A percentile compares a stretch with the other conserved stretches of the same genome.
Evolutionary conservation across 176 grass and related monocot species (phyloP).

Genomic region (Triticum turgidum): DNA sequence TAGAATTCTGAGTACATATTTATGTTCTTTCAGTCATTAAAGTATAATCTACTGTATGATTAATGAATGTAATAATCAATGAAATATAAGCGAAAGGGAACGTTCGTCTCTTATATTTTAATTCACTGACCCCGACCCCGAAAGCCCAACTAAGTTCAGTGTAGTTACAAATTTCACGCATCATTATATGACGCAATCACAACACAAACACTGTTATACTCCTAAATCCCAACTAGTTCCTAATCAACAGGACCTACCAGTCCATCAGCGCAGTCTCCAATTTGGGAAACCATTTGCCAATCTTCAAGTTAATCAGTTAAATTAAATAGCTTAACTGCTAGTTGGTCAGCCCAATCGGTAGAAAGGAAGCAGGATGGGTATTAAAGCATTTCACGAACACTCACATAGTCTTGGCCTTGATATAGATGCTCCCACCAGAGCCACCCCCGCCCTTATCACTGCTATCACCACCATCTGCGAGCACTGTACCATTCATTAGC

Average conservation of each 20-base stretch:
- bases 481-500: slow-evolving; percentile 68
- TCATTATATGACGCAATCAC: neutral
- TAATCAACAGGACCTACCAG: slow-evolving; percentile 19
- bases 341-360: neutral
- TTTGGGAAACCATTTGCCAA: neutral
- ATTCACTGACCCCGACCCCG: neutral
- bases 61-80: neutral
- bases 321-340: neutral
- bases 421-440: slow-evolving; percentile 87
- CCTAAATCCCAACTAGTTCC: neutral
- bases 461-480: slow-evolving; percentile 74
- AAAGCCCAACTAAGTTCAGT: neutral
- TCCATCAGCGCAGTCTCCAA: neutral
- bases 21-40: slow-evolving; percentile 18
- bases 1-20: neutral
- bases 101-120: neutral
- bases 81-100: neutral
- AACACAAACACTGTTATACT: neutral
- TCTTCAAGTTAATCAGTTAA: slow-evolving; percentile 24
- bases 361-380: slow-evolving; percentile 12
- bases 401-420: slow-evolving; percentile 75
- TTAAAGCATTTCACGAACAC: slow-evolving; percentile 36
- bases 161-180: neutral
- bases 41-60: neutral
- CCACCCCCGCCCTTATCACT: slow-evolving; percentile 78